Base-by-base conservation (phyloP, 2,329 filamentous ascomycete genomes). In the Pseudocercospora vitis region DNA sequence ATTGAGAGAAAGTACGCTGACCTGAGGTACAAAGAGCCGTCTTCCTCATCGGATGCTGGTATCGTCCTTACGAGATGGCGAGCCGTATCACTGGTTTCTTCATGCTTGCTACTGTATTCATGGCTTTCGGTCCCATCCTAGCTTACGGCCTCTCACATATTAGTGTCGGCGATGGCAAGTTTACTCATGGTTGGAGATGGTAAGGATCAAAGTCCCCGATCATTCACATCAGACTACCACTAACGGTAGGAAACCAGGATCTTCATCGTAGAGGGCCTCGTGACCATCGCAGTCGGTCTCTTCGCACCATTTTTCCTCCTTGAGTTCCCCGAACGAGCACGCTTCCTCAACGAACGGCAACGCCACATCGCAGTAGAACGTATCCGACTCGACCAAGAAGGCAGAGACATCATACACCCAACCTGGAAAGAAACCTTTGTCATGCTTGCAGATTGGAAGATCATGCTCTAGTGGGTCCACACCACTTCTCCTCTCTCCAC, bases 111-210 rank as follows among this genome's bases (percentile, higher is more conserved):
- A 24, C 28, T 14, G 8, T 39, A 31, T 76, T 77, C 1, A 76
- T 77, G 18, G 76, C 74, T 1, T 75, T 80, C 32, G 75, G 74
- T 1, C 64, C 63, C 4, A 37, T 68, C 7, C 21, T 59, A 7
- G 56, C 56, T 7, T 56, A 59, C 53, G 85, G 78, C 1, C 87
- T 90, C 56, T 84, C 85, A 0, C 81, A 85, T 63, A 82, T 91
- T 80, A 83, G 87, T 42, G 87, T 86, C 1, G 66, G 82, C 1
- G 70, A 72, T 0, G 86, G 85, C 2, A 75, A 84, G 11, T 49
- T 39, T 18, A 32, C 47, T 63, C 73, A 74, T 23, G 87, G 85
- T 1, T 91, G 87, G 87, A 18, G 47, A 37, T 49, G 47, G 47
- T 37, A 12, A 42, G 37, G n/a, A 21, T 4, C 19, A 12, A n/a